Base-by-base conservation (phyloP, 306 rosid genomes). In the Senna siamea region DNA sequence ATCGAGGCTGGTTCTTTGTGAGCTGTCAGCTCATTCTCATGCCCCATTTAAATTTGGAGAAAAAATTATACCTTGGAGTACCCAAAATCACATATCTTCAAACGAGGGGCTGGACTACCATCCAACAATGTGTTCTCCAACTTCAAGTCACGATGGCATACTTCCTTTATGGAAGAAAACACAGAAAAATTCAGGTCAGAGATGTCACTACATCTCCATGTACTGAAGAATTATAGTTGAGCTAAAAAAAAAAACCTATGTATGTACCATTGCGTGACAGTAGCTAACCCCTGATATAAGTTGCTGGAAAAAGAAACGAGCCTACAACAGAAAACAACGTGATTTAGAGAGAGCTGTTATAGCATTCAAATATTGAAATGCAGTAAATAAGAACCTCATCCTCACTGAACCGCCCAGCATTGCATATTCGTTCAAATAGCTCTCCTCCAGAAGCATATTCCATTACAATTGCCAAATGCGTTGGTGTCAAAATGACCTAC, bases 71-170 rank as follows among this genome's bases (percentile, higher is more conserved):
- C 98, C 96, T 93, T 93, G n/a, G 98, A 91, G 87, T 91, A 91
- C 73, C 98, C 98, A 75, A 93, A 89, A 80, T 93, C 97, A 68
- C 98, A 93, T 65, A 93, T 89, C 79, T 93, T 93, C 79, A 93
- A 81, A 53, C 96, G 98, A 22, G 97, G 98, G 53, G 96, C 92
- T 8, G 90, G 82, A 79, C 97, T 62, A 38, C 68, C 68, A 38
- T 62, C 68, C 68, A 62, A 19, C 23, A 62, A 13, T 10, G 68
- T 62, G 50, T 62, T 62, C 50, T 62, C 68, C 68, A 62, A 38
- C 68, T 62, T 62, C 68, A 62, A 37, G 68, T 62, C 68, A 2
- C 68, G 68, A 12, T 62, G 68, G 68, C 68, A 62, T 38, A 62
- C 68, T 62, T 62, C 30, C 68, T 62, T 62, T 18, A 38, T 37